Base-by-base conservation (phyloP, 768 basidiomycete species). In the Serendipita sp. region DNA sequence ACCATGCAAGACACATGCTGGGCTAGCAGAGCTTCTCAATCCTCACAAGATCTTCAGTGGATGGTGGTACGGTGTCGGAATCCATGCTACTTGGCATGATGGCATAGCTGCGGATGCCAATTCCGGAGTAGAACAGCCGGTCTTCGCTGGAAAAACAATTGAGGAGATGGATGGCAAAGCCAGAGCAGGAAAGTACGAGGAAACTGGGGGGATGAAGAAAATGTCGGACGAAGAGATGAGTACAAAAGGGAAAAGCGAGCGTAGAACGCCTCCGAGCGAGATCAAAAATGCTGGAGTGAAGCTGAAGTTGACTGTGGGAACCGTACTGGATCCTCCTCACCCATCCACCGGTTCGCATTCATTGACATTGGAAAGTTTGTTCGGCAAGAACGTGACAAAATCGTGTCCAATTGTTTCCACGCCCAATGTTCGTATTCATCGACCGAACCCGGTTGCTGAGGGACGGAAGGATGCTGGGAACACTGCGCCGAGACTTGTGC, bases 1-100 rank as follows among this genome's bases (percentile, higher is more conserved):
- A 1, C 96, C 96, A 0, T 98, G 95, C 78, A 91, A 96, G 71
- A 84, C 89, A 3, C 76, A 80, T 18, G 91, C 93, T 0, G 94
- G 96, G 11, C 79, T 97, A 24, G 89, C 92, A 0, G 78, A 75
- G 15, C 78, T 97, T 28, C 77, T 98, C 48, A 90, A 93, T 70
- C 88, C 92, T 0, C 90, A 95, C 69, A 80, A 79, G 2, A 74
- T 95, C 2, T 93, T 97, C 69, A 89, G 92, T 68, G 88, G 90
- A 3, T 86, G 92, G 69, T 96, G 91, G 89, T 92, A 95, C 70
- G 88, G 89, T 0, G 82, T 97, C 71, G 82, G 86, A 7, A 76
- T 95, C 0, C 86, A 92, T 71, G 88, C 91, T 2, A 73, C 79
- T 28, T 89, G 85, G 78, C 77, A 76, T 24, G 76, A 78, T 47